Conservation (phyloP, 176 grass and related monocot species). For the Oryza glumipatula region DNA sequence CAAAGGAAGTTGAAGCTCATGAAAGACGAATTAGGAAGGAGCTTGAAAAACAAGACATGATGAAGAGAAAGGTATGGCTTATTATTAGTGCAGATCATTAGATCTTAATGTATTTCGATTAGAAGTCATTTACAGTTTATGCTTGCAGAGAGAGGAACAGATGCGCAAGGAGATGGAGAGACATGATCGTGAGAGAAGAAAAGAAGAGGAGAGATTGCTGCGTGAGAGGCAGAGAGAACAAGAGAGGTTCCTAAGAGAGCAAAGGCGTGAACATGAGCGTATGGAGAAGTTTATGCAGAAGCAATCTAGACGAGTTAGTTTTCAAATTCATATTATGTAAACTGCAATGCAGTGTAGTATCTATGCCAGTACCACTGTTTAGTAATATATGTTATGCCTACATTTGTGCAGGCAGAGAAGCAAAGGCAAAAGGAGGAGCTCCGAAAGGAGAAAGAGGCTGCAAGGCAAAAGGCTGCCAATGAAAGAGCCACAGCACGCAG, state of each 20-base stretch:
- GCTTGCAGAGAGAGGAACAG: slow-evolving; percentile 84
- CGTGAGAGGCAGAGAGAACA: slow-evolving; percentile 92
- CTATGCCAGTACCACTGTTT: slow-evolving; percentile 19
- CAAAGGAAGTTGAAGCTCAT: slow-evolving; percentile 97
- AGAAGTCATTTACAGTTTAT: slow-evolving; percentile 38
- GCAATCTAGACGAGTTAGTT: slow-evolving; percentile 80
- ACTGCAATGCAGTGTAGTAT: slow-evolving; percentile 27
- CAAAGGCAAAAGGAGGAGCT: slow-evolving; percentile 93
- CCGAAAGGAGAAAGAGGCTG: slow-evolving; percentile 85
- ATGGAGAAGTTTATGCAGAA: slow-evolving; percentile 89
- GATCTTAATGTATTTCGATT: slow-evolving; percentile 25
- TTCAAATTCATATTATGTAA: slow-evolving; percentile 32
- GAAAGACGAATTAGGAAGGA: slow-evolving; percentile 96
- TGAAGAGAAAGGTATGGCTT: slow-evolving; percentile 82
- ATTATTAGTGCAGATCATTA: slow-evolving; percentile 32
- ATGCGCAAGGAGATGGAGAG: slow-evolving; percentile 93
- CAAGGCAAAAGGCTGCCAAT: slow-evolving; percentile 79
- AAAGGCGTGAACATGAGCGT: slow-evolving; percentile 83
- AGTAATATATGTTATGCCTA: slow-evolving; percentile 20
- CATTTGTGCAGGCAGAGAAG: slow-evolving; percentile 75
- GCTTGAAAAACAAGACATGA: slow-evolving; percentile 93
- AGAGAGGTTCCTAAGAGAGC: slow-evolving; percentile 88
- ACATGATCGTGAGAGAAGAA: slow-evolving; percentile 92
- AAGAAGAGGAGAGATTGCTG: slow-evolving; percentile 89
- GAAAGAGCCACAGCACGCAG: slow-evolving; percentile 96